Percentiles rank a stretch among this genome's conserved stretches.
phyloP scores from a whole-genome alignment of 208 protist species.

The Wallacemonas sp. region DNA sequence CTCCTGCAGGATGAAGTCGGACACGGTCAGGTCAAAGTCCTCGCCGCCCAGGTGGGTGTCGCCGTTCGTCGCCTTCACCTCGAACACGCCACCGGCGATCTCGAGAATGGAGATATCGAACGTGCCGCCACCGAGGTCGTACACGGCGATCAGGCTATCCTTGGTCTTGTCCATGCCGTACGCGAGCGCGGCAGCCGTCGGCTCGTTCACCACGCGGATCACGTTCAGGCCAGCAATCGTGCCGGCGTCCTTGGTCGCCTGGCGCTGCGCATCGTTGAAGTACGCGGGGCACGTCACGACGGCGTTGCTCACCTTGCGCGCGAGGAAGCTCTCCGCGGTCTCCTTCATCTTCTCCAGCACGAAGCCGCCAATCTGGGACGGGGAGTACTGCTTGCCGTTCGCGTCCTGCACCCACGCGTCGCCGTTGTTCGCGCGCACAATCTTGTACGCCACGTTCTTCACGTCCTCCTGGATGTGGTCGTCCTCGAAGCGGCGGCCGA shows the following conservation, averaged over 20 bases:
- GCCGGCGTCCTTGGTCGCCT: conserved; percentile 98
- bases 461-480: conserved; percentile 70
- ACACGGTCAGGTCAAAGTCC: conserved; percentile 95
- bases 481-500: conserved; percentile 73
- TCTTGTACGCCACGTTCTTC: conserved; percentile 95
- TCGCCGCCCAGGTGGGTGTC: conserved; percentile 99
- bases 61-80: conserved; percentile 96
- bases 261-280: conserved; percentile 98
- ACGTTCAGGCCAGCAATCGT: conserved; percentile 95
- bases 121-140: conserved; percentile 92
- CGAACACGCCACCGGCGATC: conserved; percentile 95
- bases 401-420: conserved; percentile 95
- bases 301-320: conserved; percentile 65
- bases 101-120: conserved; percentile 98
- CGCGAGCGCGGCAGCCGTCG: conserved; percentile 94
- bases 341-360: conserved; percentile 89
- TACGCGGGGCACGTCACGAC: conserved; percentile 97
- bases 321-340: conserved; percentile 40
- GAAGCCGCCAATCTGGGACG: conserved; percentile 79
- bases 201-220: conserved; percentile 99
- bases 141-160: conserved; percentile 57
- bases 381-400: conserved; percentile 83
- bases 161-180: conserved; percentile 28
- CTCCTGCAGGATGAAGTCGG: conserved; percentile 80
- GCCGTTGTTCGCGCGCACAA: conserved; percentile 82